Conservation (phyloP, 768 basidiomycete species). For the Leccinellum luteum region DNA sequence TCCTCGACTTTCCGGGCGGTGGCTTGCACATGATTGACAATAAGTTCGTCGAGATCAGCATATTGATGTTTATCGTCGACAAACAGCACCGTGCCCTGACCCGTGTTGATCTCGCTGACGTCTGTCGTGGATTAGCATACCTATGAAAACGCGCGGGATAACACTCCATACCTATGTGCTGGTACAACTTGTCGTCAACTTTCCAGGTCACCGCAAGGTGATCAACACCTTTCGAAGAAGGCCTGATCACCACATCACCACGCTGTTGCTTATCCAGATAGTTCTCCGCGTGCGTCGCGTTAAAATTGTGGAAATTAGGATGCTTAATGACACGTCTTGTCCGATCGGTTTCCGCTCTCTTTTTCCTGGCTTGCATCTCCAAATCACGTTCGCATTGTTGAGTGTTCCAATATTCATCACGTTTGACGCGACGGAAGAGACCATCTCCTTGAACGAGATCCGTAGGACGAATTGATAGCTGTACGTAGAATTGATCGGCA, state of each 20-base stretch:
- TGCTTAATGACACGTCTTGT: conserved; percentile 91
- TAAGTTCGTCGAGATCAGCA: conserved; percentile 92
- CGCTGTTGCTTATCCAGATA: conserved; percentile 87
- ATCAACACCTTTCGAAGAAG: conserved; percentile 89
- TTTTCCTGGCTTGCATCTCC: conserved; percentile 77
- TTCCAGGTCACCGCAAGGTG: conserved; percentile 99
- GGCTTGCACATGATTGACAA: conserved; percentile 94
- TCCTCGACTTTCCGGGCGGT: conserved; percentile 94
- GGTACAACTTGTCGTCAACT: conserved; percentile 92
- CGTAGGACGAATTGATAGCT: conserved; percentile 65
- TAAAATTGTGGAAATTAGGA: conserved; percentile 97
- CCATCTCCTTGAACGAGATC: conserved; percentile 65
- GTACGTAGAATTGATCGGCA: conserved; percentile 63
- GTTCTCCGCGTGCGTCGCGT: conserved; percentile 83
- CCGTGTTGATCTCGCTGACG: conserved; percentile 77
- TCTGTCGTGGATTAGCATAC: conserved; percentile 43
- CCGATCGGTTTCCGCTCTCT: conserved; percentile 76
- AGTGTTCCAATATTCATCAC: conserved; percentile 65
- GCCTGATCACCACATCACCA: conserved; percentile 95
- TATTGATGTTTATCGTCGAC: conserved; percentile 81
- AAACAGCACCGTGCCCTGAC: conserved; percentile 65
- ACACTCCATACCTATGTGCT: conserved; percentile 79
- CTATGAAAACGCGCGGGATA: not conserved
- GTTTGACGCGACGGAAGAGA: conserved; percentile 55
- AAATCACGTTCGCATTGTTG: conserved; percentile 62